phyloP scores from a whole-genome alignment of 2,329 filamentous ascomycete species.

The Apiospora arundinis region DNA sequence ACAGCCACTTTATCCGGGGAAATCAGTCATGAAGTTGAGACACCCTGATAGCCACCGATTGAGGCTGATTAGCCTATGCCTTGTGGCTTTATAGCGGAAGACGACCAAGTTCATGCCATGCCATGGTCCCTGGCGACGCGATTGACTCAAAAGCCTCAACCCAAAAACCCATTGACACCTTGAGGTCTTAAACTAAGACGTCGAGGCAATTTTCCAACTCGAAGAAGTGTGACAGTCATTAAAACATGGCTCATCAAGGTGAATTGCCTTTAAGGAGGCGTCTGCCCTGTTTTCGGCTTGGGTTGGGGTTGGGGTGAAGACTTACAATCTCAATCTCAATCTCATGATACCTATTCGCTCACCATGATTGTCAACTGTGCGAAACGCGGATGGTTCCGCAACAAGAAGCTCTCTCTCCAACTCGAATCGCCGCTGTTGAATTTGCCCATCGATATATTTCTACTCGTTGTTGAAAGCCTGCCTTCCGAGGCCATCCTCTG shows the following conservation, averaged over 20 bases:
- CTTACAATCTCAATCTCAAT: not conserved
- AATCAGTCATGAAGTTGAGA: not conserved
- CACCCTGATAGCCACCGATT: not conserved
- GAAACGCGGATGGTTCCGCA: conserved; percentile 4
- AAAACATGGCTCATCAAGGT: not conserved
- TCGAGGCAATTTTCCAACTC: not conserved
- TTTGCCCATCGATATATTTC: not conserved
- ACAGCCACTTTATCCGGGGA: not conserved
- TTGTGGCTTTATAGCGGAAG: not conserved
- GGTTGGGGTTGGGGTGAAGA: too few relatives aligned
- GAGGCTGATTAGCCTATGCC: not conserved
- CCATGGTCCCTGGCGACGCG: not conserved
- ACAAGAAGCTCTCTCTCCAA: conserved; percentile 2
- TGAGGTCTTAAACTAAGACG: not conserved
- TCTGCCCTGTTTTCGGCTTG: not conserved
- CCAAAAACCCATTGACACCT: not conserved
- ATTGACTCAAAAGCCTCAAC: conserved; percentile 7
- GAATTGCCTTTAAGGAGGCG: not conserved
- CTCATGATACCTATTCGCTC: not conserved
- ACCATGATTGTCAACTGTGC: not conserved
- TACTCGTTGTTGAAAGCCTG: not conserved
- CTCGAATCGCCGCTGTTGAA: not conserved
- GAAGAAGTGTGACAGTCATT: not conserved
- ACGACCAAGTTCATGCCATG: not conserved
- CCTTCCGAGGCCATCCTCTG: not conserved